Conservation (phyloP, 345 rosid species). For the Camelina neglecta region DNA sequence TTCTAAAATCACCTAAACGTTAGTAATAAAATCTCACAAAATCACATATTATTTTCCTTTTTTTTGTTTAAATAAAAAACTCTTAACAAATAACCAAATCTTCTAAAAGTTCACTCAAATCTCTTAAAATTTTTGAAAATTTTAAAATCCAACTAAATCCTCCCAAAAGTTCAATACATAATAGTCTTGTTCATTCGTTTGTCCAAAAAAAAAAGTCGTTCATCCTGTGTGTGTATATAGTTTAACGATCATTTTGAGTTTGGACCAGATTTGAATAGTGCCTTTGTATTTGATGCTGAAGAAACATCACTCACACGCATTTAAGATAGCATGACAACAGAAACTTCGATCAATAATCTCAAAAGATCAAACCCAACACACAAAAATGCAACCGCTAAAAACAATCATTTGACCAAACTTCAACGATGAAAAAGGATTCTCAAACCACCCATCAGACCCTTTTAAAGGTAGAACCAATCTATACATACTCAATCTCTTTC, state of each 20-base stretch:
- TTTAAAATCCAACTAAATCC: too few species aligned
- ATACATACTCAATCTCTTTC: slow-evolving; percentile 31
- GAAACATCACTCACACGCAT: neutral
- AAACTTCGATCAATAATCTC: neutral
- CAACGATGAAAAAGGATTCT: slow-evolving; percentile 8
- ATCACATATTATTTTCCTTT: too few species aligned
- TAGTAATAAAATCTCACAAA: too few species aligned
- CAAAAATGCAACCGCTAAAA: slow-evolving; percentile 18
- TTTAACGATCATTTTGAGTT: neutral
- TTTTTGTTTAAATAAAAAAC: too few species aligned
- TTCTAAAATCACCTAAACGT: too few species aligned
- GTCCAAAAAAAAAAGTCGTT: too few species aligned
- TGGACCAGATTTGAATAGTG: neutral
- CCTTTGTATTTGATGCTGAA: neutral
- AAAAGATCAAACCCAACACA: slow-evolving; percentile 1
- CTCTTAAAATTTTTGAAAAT: too few species aligned
- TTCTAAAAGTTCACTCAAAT: too few species aligned
- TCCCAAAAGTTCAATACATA: too few species aligned
- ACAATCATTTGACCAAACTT: slow-evolving; percentile 13
- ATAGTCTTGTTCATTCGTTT: too few species aligned
- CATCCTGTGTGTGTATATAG: neutral
- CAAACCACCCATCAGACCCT: slow-evolving; percentile 28
- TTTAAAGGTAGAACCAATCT: slow-evolving; percentile 7
- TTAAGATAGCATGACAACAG: neutral
- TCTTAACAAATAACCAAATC: too few species aligned